A percentile compares a stretch with the other conserved stretches of the same genome.
Conservation (phyloP, 1,139 yeast genomes). For the Blastobotrys raffinosifermentans region DNA sequence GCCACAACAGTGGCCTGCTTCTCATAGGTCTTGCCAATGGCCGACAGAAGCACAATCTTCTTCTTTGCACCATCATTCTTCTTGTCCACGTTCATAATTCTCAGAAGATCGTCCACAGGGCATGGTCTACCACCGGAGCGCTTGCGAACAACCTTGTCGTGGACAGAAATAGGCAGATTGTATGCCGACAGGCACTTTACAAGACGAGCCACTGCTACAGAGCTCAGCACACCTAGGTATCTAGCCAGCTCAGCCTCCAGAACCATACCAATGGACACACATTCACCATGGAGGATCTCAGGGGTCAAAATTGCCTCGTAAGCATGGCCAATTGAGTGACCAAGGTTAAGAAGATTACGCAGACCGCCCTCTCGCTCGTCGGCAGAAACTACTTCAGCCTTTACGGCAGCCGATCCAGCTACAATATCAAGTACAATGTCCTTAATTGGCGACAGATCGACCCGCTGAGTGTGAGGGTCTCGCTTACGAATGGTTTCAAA, state of each 20-base stretch:
- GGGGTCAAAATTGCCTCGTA: constrained; percentile 96
- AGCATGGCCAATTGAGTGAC: constrained; percentile 98
- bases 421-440: constrained; percentile 77
- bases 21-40: constrained; percentile 86
- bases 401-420: constrained; percentile 77
- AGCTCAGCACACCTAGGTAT: constrained; percentile 78
- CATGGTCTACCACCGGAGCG: constrained; percentile 65
- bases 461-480: constrained; percentile 33
- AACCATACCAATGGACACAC: constrained; percentile 93
- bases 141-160: constrained; percentile 66
- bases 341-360: constrained; percentile 87
- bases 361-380: constrained; percentile 97
- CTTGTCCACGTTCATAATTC: constrained; percentile 93
- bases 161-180: constrained; percentile 73
- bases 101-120: constrained; percentile 63
- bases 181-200: constrained; percentile 78
- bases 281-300: constrained; percentile 94
- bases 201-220: constrained; percentile 91
- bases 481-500: constrained; percentile 53
- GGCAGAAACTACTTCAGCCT: constrained; percentile 87
- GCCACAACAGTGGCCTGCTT: constrained; percentile 78
- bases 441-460: constrained; percentile 60
- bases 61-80: constrained; percentile 91
- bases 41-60: constrained; percentile 75
- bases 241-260: constrained; percentile 92